Conservation (phyloP, 495 filamentous ascomycete genomes). For the Aspergillus coremiiformis region DNA sequence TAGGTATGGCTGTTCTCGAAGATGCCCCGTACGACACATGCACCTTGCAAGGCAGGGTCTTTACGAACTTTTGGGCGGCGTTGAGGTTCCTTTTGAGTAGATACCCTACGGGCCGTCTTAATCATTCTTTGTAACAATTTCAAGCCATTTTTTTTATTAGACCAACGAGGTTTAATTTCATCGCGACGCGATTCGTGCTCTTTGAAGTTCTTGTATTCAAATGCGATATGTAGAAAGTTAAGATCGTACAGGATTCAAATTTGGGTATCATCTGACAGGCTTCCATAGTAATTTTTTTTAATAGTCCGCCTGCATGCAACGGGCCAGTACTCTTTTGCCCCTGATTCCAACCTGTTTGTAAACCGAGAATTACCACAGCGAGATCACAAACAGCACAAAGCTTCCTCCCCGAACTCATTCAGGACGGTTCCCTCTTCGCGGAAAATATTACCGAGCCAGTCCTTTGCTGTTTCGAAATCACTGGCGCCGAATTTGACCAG, state of each 20-base stretch:
- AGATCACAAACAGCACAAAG: constrained; percentile 49
- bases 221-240: not conserved
- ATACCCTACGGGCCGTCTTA: constrained; percentile 7
- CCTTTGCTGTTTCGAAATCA: constrained; percentile 53
- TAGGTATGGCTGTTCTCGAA: not conserved
- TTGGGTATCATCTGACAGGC: constrained; percentile 6
- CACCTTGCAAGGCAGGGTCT: not conserved
- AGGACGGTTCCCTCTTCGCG: constrained; percentile 49
- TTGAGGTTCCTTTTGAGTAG: not conserved
- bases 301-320: not conserved
- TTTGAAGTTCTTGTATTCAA: not conserved
- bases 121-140: not conserved
- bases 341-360: not conserved
- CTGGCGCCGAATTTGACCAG: constrained; percentile 76
- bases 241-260: not conserved
- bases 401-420: constrained; percentile 56
- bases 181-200: not conserved
- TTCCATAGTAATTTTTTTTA: not conserved
- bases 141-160: constrained; percentile 1
- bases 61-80: not conserved
- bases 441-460: constrained; percentile 53
- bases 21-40: not conserved
- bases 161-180: not conserved
- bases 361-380: not conserved
- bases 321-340: not conserved